Base-by-base conservation (phyloP, 495 filamentous ascomycete genomes). In the Penicillium cataractarum region DNA sequence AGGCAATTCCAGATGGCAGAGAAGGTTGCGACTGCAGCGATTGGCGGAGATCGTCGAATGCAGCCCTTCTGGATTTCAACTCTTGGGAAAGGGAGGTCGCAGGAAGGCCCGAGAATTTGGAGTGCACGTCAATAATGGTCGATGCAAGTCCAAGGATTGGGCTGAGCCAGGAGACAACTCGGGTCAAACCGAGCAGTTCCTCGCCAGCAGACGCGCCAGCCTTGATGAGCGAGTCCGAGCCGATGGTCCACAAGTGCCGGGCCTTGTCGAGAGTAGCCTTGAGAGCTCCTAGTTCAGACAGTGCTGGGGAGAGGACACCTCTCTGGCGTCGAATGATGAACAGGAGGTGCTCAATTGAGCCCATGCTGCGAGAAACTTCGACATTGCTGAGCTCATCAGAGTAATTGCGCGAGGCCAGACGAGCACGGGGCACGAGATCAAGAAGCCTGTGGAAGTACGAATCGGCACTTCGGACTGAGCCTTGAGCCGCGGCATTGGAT, bases 311-410 rank as follows among this genome's bases (percentile, higher is more conserved):
- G 32, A 92, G 74, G 10, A 74, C 62, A 48, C 70, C 73, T 65
- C 91, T 86, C 74, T 98, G 93, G 26, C 81, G 80, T 39, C 96
- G 76, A 42, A 85, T 71, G 17, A 89, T 74, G 60, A 88, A 80
- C 35, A 97, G 71, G 24, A 98, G 77, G 52, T 93, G 89, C 70
- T 99, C 95, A 37, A 97, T 74, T 53, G 89, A 91, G 0, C 92
- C 92, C 13, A 89, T 80, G 72, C 92, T 92, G 63, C 92, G 83
- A 31, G 83, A 80, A 17, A 95, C 83, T 60, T 97, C 91, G 12
- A 88, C 86, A 53, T 83, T 79, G 63, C 86, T 96, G 21, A 99
- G 76, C 63, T 98, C 96, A 19, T 90, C 89, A 0, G 90, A 93
- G 72, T 93, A 92, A 35, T 89, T 87, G 19, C 83, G 80, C 12